These are phyloP conservation scores for Taphrina pruni DNA, from an alignment of 1,139 yeast species.

Conservation along the genomic window DNA sequence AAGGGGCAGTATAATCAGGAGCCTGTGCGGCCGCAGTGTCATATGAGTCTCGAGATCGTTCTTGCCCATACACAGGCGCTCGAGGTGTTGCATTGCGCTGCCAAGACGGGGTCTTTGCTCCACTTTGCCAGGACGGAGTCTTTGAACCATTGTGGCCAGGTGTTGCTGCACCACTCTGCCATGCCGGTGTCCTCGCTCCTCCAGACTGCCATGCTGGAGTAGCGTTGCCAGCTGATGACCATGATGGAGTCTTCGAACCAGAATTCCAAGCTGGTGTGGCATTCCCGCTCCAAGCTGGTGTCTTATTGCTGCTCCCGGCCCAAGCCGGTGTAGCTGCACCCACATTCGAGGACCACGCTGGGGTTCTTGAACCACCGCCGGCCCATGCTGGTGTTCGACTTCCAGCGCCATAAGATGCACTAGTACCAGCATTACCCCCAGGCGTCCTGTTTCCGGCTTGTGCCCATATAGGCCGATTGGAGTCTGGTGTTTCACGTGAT, in stretches of 20 bases:
- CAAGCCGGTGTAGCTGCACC: constrained; percentile 50
- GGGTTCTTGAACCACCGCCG: constrained; percentile 61
- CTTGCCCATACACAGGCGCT: constrained; percentile 13
- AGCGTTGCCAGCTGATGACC: constrained; percentile 50
- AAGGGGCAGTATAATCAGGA: constrained; percentile 16
- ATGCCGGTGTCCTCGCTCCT: constrained; percentile 38
- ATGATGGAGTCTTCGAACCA: constrained; percentile 50
- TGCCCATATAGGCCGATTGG: constrained; percentile 49
- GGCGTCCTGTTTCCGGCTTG: constrained; percentile 49
- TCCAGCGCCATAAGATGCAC: constrained; percentile 57
- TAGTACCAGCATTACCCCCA: constrained; percentile 53
- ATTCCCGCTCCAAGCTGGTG: constrained; percentile 52
- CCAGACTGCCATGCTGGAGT: constrained; percentile 52
- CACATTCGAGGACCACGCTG: constrained; percentile 57
- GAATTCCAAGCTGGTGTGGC: constrained; percentile 52
- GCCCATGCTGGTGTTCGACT: constrained; percentile 65
- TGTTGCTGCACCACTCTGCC: constrained; percentile 29
- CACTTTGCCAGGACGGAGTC: constrained; percentile 10
- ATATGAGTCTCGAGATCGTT: background rate
- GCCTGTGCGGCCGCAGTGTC: background rate
- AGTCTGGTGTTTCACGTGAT: constrained; percentile 50
- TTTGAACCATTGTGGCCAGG: constrained; percentile 13
- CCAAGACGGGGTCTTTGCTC: constrained; percentile 32
- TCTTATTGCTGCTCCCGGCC: constrained; percentile 46
- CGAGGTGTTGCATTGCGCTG: constrained; percentile 8